phyloP scores from a whole-genome alignment of 164 flowering plant species.

The Paratinospora sagittata region DNA sequence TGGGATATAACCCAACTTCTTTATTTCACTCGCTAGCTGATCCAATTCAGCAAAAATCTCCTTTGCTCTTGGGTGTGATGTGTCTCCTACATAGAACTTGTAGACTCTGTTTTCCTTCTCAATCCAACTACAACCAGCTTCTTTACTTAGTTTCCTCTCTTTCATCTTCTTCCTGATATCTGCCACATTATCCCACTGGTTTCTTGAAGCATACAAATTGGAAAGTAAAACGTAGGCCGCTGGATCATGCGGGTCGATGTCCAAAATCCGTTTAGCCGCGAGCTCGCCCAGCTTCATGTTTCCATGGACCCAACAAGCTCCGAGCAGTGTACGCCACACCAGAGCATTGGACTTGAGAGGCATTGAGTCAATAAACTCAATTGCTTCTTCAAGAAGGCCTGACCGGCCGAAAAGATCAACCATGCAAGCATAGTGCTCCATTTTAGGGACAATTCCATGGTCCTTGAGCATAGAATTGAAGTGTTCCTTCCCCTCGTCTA shows the following conservation, averaged over 20 bases:
- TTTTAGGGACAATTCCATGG: slow-evolving; percentile 57
- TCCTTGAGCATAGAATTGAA: slow-evolving; percentile 51
- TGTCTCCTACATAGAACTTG: slow-evolving; percentile 70
- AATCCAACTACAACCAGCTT: slow-evolving; percentile 90
- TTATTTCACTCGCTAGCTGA: slow-evolving; percentile 39
- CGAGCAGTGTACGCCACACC: slow-evolving; percentile 84
- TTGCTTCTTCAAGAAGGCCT: slow-evolving; percentile 54
- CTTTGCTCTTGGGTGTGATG: slow-evolving; percentile 51
- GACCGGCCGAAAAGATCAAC: slow-evolving; percentile 77
- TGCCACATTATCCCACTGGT: slow-evolving; percentile 54
- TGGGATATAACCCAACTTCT: slow-evolving; percentile 63
- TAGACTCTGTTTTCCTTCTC: slow-evolving; percentile 56
- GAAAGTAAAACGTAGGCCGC: slow-evolving; percentile 71
- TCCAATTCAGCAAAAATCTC: slow-evolving; percentile 58
- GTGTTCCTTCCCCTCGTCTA: slow-evolving; percentile 63
- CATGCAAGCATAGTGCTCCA: slow-evolving; percentile 94
- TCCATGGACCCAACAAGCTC: slow-evolving; percentile 60
- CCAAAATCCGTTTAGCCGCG: slow-evolving; percentile 59
- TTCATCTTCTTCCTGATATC: slow-evolving; percentile 62
- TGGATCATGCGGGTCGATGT: slow-evolving; percentile 62
- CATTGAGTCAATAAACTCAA: slow-evolving; percentile 55
- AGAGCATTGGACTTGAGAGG: slow-evolving; percentile 54
- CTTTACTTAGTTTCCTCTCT: slow-evolving; percentile 58
- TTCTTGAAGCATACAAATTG: slow-evolving; percentile 68
- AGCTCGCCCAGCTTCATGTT: slow-evolving; percentile 48